Evolutionary conservation across 139 green algal genomes (phyloP).

Genomic region (Auxenochlorella pyrenoidosa): DNA sequence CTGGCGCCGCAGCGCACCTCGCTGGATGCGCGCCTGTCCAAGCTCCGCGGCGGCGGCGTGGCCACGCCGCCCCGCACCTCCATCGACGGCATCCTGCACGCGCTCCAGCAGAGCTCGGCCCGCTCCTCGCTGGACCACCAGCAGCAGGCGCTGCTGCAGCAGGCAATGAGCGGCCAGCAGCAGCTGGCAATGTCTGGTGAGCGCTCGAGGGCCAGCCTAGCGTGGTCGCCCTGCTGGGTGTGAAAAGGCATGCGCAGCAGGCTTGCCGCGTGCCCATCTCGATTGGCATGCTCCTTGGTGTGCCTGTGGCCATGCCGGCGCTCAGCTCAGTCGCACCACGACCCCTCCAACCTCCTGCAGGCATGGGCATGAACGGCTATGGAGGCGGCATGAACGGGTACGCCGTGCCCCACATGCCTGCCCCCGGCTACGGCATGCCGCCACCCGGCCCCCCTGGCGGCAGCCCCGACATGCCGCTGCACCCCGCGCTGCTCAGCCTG

Average conservation of each 20-base stretch:
- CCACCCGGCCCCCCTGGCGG: not conserved
- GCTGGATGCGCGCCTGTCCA: constrained; percentile 22
- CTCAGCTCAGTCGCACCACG: too few species aligned
- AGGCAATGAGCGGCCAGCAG: constrained; percentile 22
- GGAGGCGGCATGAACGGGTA: constrained; percentile 1
- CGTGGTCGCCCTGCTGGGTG: too few species aligned
- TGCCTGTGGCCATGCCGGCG: too few species aligned
- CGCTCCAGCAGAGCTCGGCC: not conserved
- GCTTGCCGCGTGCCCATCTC: too few species aligned
- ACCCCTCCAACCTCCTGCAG: not conserved
- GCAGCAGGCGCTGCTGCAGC: constrained; percentile 29
- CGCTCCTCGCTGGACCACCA: constrained; percentile 38
- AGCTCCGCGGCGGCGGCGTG: constrained; percentile 21
- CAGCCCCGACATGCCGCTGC: constrained; percentile 6
- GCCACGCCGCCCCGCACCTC: constrained; percentile 32
- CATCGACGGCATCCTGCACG: constrained; percentile 35
- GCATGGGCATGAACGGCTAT: not conserved
- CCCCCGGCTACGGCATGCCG: not conserved
- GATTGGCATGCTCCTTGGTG: too few species aligned
- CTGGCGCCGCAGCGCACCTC: constrained; percentile 49
- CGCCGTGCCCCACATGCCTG: not conserved
- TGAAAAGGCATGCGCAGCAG: too few species aligned
- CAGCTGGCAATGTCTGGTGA: constrained; percentile 13
- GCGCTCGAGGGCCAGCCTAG: not conserved
- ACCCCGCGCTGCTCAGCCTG: constrained; percentile 41